Evolutionary conservation across 495 filamentous ascomycete genomes (phyloP).

Genomic region (Terfezia claveryi): DNA sequence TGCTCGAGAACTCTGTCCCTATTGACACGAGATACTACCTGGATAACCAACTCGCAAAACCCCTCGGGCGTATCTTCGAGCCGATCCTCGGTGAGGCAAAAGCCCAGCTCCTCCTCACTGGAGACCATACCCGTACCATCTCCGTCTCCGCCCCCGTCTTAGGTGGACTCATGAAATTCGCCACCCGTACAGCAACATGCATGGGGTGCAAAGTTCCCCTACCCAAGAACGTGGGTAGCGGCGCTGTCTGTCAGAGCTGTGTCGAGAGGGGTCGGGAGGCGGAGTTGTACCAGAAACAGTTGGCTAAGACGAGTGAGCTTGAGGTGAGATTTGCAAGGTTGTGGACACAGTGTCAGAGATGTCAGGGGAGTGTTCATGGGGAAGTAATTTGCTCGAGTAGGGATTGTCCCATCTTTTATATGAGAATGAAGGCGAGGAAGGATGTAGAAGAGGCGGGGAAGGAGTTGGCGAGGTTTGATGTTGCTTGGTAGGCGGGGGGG

Average conservation of each 20-base stretch:
- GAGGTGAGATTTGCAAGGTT: conserved; percentile 81
- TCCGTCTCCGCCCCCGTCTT: conserved; percentile 71
- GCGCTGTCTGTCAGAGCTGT: conserved; percentile 75
- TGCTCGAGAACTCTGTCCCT: conserved; percentile 90
- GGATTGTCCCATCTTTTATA: conserved; percentile 98
- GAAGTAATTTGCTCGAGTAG: conserved; percentile 92
- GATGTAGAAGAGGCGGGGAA: conserved; percentile 88
- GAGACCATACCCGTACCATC: conserved; percentile 82
- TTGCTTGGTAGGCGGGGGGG: conserved; percentile 26
- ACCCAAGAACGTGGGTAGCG: conserved; percentile 30
- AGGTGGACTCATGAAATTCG: conserved; percentile 93
- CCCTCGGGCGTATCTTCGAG: conserved; percentile 86
- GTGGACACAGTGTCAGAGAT: conserved; percentile 97
- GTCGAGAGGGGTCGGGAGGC: conserved; percentile 44
- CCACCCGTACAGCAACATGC: conserved; percentile 91
- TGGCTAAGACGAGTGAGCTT: conserved; percentile 69
- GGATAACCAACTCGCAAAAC: conserved; percentile 92
- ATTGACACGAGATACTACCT: conserved; percentile 99
- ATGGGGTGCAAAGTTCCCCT: conserved; percentile 98
- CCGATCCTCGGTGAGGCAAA: conserved; percentile 87
- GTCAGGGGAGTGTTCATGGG: conserved; percentile 90
- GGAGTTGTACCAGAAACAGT: conserved; percentile 79
- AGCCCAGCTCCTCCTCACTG: conserved; percentile 53
- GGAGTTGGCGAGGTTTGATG: conserved; percentile 78
- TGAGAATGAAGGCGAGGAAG: conserved; percentile 99